Base-by-base conservation (phyloP, 805 yeast species). In the Nakazawaea anatomiae region DNA sequence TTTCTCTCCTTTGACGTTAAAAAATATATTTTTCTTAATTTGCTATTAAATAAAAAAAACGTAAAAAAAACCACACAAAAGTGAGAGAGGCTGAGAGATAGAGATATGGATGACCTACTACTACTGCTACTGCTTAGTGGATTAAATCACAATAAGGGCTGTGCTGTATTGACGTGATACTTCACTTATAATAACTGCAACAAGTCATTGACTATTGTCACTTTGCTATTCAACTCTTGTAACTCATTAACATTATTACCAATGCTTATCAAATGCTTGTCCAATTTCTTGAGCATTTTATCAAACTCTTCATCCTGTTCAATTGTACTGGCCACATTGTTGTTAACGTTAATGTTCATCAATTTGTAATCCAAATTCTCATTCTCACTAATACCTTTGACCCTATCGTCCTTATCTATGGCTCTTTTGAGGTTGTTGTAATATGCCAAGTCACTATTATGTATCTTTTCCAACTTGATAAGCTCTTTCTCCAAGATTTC, bases 401-500 rank as follows among this genome's bases (percentile, higher is more conserved):
- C 42, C 28, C 18, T 14, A 5, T 50, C 48, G 11, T 50, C 48
- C 14, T 14, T 14, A 2, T 8, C 39, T 25, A 45, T 50, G 11
- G 36, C 25, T 18, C 45, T 44, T 25, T 35, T 4, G 3, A 50
- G 28, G n/a, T 50, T 31, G 5, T 50, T 14, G 35, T n/a, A 50
- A 38, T 42, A 50, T 7, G n/a, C 36, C n/a, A 31, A 39, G 18
- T 50, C 53, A 25, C 18, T 41, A 6, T 41, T 31, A 35, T 50
- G 46, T 8, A 36, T 30, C 18, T 42, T 39, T 29, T 50, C 47
- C 11, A 42, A 45, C 27, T 38, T 45, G 34, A 50, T 34, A 14
- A 50, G 25, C 29, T 50, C 53, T n/a, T 42, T 41, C 34, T 50
- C 50, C 40, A 50, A 38, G 4, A 46, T 28, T 6, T 46, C 47